A percentile compares a stretch with the other conserved stretches of the same genome.
phyloP scores from a whole-genome alignment of 2,329 filamentous ascomycete species.

The Calycina marina region DNA sequence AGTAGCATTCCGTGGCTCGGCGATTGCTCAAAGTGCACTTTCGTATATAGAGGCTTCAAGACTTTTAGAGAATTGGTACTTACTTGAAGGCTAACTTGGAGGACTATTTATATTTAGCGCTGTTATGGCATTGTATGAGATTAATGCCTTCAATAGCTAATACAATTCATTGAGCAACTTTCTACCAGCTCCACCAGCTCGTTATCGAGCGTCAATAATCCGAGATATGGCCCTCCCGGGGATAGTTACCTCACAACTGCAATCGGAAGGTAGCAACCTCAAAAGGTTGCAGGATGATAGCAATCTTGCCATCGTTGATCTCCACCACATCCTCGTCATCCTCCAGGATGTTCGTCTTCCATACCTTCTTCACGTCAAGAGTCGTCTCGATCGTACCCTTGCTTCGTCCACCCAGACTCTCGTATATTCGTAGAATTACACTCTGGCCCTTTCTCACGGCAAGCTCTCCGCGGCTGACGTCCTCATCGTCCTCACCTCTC shows the following conservation, averaged over 20 bases:
- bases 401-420: constrained; percentile 70
- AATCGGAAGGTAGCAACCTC: constrained; percentile 74
- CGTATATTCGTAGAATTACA: constrained; percentile 75
- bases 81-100: too few relatives aligned
- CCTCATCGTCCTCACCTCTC: constrained; percentile 77
- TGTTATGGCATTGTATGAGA: too few relatives aligned
- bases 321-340: constrained; percentile 60
- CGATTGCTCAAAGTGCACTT: too few relatives aligned
- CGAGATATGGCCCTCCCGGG: too few relatives aligned
- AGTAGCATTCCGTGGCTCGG: too few relatives aligned
- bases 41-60: too few relatives aligned
- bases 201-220: too few relatives aligned
- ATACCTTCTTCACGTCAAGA: constrained; percentile 60
- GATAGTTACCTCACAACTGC: constrained; percentile 34
- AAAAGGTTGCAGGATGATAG: constrained; percentile 59
- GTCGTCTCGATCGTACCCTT: constrained; percentile 53
- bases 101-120: too few relatives aligned
- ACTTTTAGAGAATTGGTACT: too few relatives aligned
- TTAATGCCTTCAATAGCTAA: too few relatives aligned
- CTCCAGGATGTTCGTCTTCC: constrained; percentile 77
- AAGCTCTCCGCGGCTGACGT: constrained; percentile 49
- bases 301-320: constrained; percentile 32
- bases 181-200: too few relatives aligned
- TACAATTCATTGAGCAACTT: too few relatives aligned
- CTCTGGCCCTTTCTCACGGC: constrained; percentile 57